Evolutionary conservation across 192 early-diverging fungal genomes (phyloP), one percentile per base, ranked within the genome.

Genomic region (Linnemannia exigua): DNA sequence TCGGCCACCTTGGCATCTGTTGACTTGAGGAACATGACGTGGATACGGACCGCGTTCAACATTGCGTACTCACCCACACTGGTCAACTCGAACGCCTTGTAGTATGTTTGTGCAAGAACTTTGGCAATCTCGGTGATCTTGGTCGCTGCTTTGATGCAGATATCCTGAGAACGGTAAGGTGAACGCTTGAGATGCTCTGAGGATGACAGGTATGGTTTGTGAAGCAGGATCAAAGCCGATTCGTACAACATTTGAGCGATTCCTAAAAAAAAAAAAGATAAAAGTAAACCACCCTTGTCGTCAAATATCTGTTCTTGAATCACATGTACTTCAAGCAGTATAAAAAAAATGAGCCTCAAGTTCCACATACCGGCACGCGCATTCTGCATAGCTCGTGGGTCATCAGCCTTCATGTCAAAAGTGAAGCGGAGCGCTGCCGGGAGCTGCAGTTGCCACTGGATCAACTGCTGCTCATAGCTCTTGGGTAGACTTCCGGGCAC

Each of bases 121-220:
- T 77, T 86, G 47, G 77, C 84, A 73, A 86, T 86, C 19, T 86
- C 84, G 0, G 84, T 86, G 66, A 86, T 86, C 41, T 86, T 86
- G 72, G 78, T 80, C 16, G 84, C 84, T 20, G 84, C 77, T 48
- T 80, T 86, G 79, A 86, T 80, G 22, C 84, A 86, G 67, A 86
- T 86, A 63, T 86, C 84, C 52, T 86, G 84, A n/a, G 84, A 86
- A 15, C 84, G 78, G 54, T 86, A 86, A 7, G 84, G 84, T 0
- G 84, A 86, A 16, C 84, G 78, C 51, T 86, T 86, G 12, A 86
- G 66, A 28, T 86, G 84, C 52, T 86, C 78, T 19, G 84, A 86
- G 4, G 81, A 84, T 0, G 78, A 77, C 16, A 86, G 70, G 51
- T 86, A 86, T 6, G 84, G 84, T 20, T 86, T 86, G 38, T 86